Base-by-base conservation (phyloP, 2,329 filamentous ascomycete genomes). In the Myriosclerotinia duriaeana region DNA sequence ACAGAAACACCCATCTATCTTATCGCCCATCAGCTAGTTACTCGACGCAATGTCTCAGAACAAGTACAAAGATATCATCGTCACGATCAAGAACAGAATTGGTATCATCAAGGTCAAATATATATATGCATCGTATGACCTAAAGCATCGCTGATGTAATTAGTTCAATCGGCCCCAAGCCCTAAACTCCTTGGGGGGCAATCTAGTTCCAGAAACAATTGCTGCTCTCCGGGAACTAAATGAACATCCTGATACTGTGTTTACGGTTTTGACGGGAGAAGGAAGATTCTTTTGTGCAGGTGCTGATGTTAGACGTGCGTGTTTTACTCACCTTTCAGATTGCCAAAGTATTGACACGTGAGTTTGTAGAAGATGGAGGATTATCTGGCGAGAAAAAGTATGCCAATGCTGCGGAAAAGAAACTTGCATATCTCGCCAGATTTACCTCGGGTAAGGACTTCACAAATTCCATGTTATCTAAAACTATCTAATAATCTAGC, bases 211-310 rank as follows among this genome's bases (percentile, higher is more conserved):
- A 5, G 80, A 83, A 56, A 76, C 76, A 9, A 78, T 82, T 34
- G 75, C 74, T 5, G 81, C 80, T 0, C 73, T 83, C 1, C 74
- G 80, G 66, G 76, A 78, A 46, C 75, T 83, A 5, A 78, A 83
- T 69, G 76, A 80, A 44, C 77, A 83, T 69, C 80, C 81, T 3
- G 77, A 80, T 50, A 83, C 81, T 6, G 72, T 83, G 17, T 82
- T 83, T 71, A 83, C 81, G 1, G 81, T 83, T 1, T 69, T 83
- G 14, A 83, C 81, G 0, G 81, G 81, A 22, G 80, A 82, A 69
- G 81, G 81, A 2, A 75, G 81, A 14, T 83, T 83, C 73, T 83
- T 83, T 71, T 81, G 78, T 26, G 79, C 81, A 0, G 81, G 81
- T 22, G 81, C 81, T 22, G 81, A 83, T 75, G 78, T 83, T 1